phyloP scores from a whole-genome alignment of 129 eudicot genomes.

The Erigeron canadensis region DNA sequence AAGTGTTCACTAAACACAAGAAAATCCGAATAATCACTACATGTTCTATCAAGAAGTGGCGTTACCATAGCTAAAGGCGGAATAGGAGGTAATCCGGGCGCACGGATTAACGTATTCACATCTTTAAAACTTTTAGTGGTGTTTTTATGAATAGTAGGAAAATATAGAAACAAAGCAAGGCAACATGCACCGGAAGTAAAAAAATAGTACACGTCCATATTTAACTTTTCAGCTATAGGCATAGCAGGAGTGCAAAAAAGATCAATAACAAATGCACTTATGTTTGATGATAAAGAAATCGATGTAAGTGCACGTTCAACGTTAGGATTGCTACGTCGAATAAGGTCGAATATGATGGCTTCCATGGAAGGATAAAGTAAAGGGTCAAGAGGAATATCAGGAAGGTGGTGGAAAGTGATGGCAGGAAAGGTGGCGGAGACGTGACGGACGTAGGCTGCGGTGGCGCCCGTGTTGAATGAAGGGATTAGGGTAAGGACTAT shows the following conservation, averaged over 20 bases:
- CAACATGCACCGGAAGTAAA: slow-evolving; percentile 32
- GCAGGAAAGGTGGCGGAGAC: slow-evolving; percentile 46
- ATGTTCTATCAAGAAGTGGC: slow-evolving; percentile 36
- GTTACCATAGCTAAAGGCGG: slow-evolving; percentile 20
- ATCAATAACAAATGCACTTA: slow-evolving; percentile 32
- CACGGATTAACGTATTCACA: slow-evolving; percentile 19
- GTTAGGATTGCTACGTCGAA: slow-evolving; percentile 37
- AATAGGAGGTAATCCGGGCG: slow-evolving; percentile 32
- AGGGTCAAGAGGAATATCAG: slow-evolving; percentile 37
- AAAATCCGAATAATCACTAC: slow-evolving; percentile 26
- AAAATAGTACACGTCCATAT: slow-evolving; percentile 25
- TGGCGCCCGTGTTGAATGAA: slow-evolving; percentile 39
- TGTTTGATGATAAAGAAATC: slow-evolving; percentile 31
- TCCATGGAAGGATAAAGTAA: slow-evolving; percentile 33
- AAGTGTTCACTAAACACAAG: slow-evolving; percentile 19
- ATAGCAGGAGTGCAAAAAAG: slow-evolving; percentile 29
- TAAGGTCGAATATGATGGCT: slow-evolving; percentile 42
- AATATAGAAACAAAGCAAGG: slow-evolving; percentile 17
- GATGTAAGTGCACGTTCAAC: slow-evolving; percentile 38
- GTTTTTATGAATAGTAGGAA: slow-evolving; percentile 22
- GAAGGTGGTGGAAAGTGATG: slow-evolving; percentile 50
- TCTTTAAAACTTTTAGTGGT: slow-evolving; percentile 23
- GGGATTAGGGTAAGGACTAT: slow-evolving; percentile 33
- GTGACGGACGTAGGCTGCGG: slow-evolving; percentile 38
- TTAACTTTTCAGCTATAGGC: background rate